phyloP scores from a whole-genome alignment of 768 basidiomycete species.

The Mycena venus region DNA sequence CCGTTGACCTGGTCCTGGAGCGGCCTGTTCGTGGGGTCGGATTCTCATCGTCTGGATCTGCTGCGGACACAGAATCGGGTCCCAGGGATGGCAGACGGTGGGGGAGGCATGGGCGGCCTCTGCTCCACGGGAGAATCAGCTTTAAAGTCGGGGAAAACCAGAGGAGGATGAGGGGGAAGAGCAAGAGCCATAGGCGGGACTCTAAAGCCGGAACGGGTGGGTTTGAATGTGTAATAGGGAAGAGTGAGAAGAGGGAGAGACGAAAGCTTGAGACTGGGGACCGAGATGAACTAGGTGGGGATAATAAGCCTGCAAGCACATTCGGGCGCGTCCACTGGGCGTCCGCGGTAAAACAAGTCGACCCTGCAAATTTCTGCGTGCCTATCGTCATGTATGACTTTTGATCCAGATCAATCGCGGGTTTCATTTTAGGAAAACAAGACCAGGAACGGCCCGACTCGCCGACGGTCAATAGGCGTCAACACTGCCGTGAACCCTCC shows the following conservation, averaged over 20 bases:
- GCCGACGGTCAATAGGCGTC: too few species aligned
- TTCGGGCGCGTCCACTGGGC: background rate
- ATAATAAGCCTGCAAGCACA: background rate
- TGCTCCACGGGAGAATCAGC: background rate
- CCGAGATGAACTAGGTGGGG: conserved; percentile 14
- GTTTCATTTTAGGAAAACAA: too few species aligned
- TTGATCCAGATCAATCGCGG: too few species aligned
- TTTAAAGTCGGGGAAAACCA: background rate
- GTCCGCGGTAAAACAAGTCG: background rate
- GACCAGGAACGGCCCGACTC: too few species aligned
- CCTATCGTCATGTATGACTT: too few species aligned
- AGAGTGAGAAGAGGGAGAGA: background rate
- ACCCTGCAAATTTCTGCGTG: too few species aligned
- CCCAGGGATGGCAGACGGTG: conserved; percentile 27
- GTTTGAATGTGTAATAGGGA: conserved; percentile 26
- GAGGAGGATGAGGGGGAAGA: conserved; percentile 7
- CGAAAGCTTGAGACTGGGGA: conserved; percentile 18
- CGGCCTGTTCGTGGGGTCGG: background rate
- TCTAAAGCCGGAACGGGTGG: conserved; percentile 3
- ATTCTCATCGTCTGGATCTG: background rate
- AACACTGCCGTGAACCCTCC: too few species aligned
- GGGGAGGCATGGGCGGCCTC: conserved; percentile 14
- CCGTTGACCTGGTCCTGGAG: conserved; percentile 12
- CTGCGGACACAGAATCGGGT: background rate
- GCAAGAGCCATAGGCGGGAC: conserved; percentile 16